Conservation (phyloP, 345 rosid genomes). For the Angophora floribunda region DNA sequence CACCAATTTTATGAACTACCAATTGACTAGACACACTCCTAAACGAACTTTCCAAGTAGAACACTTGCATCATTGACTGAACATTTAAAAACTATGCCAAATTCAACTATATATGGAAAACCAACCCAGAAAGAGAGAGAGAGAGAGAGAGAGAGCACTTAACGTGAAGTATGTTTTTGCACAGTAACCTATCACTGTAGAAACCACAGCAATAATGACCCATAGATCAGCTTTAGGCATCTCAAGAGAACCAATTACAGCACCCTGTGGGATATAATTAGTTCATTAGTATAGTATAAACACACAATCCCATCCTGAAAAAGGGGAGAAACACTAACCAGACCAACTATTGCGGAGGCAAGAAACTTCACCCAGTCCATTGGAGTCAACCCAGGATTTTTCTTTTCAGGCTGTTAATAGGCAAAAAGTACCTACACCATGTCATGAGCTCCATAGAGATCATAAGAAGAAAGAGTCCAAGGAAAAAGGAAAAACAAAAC, state of each 20-base stretch:
- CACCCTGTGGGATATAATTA: conserved; percentile 36
- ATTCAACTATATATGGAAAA: not conserved
- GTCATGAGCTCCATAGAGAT: not conserved
- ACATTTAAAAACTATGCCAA: not conserved
- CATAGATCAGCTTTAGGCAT: conserved; percentile 78
- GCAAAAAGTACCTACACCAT: not conserved
- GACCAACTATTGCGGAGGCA: conserved; percentile 82
- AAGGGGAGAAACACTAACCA: conserved; percentile 41
- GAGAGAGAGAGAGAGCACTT: conserved; percentile 15
- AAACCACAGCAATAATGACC: conserved; percentile 79
- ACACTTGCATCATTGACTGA: not conserved
- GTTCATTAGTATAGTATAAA: not conserved
- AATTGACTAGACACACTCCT: not conserved
- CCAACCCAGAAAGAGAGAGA: not conserved
- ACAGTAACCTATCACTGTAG: conserved; percentile 89
- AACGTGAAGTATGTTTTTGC: conserved; percentile 99
- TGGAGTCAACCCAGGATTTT: conserved; percentile 94
- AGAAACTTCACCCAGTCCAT: conserved; percentile 98
- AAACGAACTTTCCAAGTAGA: not conserved
- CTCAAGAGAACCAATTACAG: conserved; percentile 68
- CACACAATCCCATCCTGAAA: not conserved
- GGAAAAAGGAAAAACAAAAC: not conserved
- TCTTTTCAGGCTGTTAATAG: conserved; percentile 85
- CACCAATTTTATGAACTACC: not conserved
- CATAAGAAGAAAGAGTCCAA: not conserved